phyloP scores from a whole-genome alignment of 2,329 filamentous ascomycete genomes.

The Aspergillus oerlinghausenensis region DNA sequence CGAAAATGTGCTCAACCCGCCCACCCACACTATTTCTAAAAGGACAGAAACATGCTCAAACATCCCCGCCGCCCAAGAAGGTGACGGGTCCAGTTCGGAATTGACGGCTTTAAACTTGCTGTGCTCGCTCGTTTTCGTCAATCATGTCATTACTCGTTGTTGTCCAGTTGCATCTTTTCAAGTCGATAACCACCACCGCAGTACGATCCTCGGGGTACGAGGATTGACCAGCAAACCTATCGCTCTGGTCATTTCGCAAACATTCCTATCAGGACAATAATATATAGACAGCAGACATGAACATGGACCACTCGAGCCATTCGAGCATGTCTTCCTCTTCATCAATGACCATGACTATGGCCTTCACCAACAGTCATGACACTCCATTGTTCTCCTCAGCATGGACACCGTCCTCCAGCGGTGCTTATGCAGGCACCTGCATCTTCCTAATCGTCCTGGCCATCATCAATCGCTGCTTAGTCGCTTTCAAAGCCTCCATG shows the following conservation, averaged over 20 bases:
- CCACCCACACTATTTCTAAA: background rate
- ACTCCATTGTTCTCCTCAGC: slow-evolving; percentile 62
- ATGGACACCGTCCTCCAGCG: slow-evolving; percentile 69
- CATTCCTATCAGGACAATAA: background rate
- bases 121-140: background rate
- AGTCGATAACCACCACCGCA: background rate
- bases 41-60: slow-evolving; percentile 1
- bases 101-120: background rate
- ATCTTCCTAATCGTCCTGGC: slow-evolving; percentile 82
- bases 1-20: slow-evolving; percentile 15
- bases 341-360: slow-evolving; percentile 32
- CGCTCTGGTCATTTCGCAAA: background rate
- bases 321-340: slow-evolving; percentile 9
- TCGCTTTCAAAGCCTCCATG: slow-evolving; percentile 62
- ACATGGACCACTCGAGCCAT: slow-evolving; percentile 15
- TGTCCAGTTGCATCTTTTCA: background rate
- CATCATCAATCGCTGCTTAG: slow-evolving; percentile 62
- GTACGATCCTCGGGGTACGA: background rate
- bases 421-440: slow-evolving; percentile 80
- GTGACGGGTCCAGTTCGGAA: background rate
- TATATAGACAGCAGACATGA: slow-evolving; percentile 13
- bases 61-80: background rate
- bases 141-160: background rate
- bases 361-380: slow-evolving; percentile 52
- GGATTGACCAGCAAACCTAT: background rate